These are phyloP conservation scores for Bacidia gigantensis DNA, from an alignment of 495 filamentous ascomycete genomes.

Conservation along the genomic window DNA sequence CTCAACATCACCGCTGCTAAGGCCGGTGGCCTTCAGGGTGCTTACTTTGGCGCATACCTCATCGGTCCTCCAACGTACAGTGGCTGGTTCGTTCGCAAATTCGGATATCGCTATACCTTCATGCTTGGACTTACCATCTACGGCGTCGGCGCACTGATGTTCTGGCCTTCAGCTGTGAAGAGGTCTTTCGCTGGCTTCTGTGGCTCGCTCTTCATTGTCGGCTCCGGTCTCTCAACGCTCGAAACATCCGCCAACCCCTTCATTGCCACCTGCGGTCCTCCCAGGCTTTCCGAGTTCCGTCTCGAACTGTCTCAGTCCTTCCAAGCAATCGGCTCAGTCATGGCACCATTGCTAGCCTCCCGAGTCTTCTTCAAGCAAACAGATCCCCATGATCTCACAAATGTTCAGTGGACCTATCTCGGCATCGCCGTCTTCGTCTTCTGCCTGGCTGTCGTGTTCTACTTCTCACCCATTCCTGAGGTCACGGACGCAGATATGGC, in stretches of 20 bases:
- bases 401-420: slow-evolving; percentile 65
- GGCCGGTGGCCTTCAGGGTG: slow-evolving; percentile 34
- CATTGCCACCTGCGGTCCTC: slow-evolving; percentile 54
- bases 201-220: slow-evolving; percentile 55
- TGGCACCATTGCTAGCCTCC: slow-evolving; percentile 53
- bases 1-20: slow-evolving; percentile 32
- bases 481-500: slow-evolving; percentile 65
- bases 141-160: slow-evolving; percentile 48
- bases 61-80: slow-evolving; percentile 51
- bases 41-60: slow-evolving; percentile 47
- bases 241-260: slow-evolving; percentile 66
- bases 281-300: slow-evolving; percentile 52
- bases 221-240: slow-evolving; percentile 52
- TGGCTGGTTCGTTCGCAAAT: slow-evolving; percentile 51
- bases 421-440: slow-evolving; percentile 58
- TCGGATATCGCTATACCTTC: slow-evolving; percentile 48
- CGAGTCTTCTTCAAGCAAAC: slow-evolving; percentile 53
- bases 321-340: slow-evolving; percentile 45
- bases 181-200: slow-evolving; percentile 60
- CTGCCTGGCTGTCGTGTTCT: slow-evolving; percentile 50
- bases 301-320: slow-evolving; percentile 55
- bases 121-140: slow-evolving; percentile 47
- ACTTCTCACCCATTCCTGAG: slow-evolving; percentile 50
- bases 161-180: slow-evolving; percentile 44
- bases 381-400: slow-evolving; percentile 33